Conservation (phyloP, 2,329 filamentous ascomycete species). For the Fusarium scirpi region DNA sequence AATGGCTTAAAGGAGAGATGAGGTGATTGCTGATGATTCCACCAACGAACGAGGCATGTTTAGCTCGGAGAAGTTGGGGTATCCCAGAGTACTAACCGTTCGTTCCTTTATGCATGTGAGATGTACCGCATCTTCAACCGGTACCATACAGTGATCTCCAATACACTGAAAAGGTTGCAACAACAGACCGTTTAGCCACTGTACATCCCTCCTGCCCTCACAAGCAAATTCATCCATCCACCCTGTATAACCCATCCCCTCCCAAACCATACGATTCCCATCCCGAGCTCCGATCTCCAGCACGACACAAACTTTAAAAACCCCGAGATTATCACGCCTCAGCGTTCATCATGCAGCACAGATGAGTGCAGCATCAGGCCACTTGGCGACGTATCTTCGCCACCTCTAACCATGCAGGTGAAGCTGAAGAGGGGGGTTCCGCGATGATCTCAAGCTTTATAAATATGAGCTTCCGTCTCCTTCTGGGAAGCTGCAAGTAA, state of each 20-base stretch:
- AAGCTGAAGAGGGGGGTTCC: conserved; percentile 19
- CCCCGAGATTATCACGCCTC: conserved; percentile 17
- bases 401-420: conserved; percentile 11
- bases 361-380: conserved; percentile 7
- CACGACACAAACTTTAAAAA: conserved; percentile 18
- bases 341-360: not conserved
- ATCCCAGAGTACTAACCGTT: conserved; percentile 12
- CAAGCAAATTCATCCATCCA: not conserved
- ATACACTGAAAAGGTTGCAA: not conserved
- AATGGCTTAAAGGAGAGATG: not conserved
- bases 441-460: conserved; percentile 15
- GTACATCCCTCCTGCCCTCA: not conserved
- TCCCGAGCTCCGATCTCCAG: conserved; percentile 14
- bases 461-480: not conserved
- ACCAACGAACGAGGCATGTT: conserved; percentile 22
- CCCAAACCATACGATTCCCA: conserved; percentile 12
- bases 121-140: conserved; percentile 4
- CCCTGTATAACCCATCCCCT: not conserved
- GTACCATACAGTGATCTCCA: not conserved
- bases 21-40: conserved; percentile 21
- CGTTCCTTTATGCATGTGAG: conserved; percentile 3
- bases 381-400: conserved; percentile 6
- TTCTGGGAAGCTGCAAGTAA: conserved; percentile 8
- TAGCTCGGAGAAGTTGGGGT: conserved; percentile 9
- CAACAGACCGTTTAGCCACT: not conserved